phyloP scores from a whole-genome alignment of 345 rosid genomes.

The Ricinus communis region DNA sequence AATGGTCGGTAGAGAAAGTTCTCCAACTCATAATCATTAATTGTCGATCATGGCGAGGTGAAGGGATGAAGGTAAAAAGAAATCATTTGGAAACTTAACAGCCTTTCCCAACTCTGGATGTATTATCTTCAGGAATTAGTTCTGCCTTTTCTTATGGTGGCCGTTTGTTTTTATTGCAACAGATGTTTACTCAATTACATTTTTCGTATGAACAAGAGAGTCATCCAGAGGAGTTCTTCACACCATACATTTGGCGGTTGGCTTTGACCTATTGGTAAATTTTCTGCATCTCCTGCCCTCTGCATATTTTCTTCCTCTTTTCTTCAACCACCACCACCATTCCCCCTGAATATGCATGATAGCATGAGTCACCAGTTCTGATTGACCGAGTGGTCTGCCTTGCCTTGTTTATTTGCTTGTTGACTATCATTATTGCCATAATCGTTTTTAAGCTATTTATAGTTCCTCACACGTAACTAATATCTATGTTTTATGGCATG shows the following conservation, averaged over 20 bases:
- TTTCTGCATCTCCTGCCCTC: neutral
- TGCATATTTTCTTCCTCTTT: too few species aligned
- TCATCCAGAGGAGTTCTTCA: constrained; percentile 95
- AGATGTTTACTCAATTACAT: constrained; percentile 95
- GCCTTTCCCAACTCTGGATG: neutral
- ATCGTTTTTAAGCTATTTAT: neutral
- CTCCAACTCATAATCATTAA: constrained; percentile 67
- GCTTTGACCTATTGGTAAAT: constrained; percentile 64
- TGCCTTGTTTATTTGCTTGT: too few species aligned
- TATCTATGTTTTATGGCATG: neutral
- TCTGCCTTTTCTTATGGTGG: neutral
- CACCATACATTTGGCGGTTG: constrained; percentile 89
- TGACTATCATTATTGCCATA: neutral
- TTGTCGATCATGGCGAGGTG: constrained; percentile 94
- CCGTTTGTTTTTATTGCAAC: constrained; percentile 17
- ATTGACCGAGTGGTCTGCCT: neutral
- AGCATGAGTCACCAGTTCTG: neutral
- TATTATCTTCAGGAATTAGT: neutral
- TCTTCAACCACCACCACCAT: neutral
- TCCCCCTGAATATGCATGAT: neutral
- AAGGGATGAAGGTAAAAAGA: constrained; percentile 81
- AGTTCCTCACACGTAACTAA: neutral
- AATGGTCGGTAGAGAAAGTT: constrained; percentile 97
- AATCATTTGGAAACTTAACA: neutral
- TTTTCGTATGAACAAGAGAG: constrained; percentile 99